These are phyloP conservation scores for Coprinellus micaceus DNA, from an alignment of 768 basidiomycete genomes.

Conservation along the genomic window DNA sequence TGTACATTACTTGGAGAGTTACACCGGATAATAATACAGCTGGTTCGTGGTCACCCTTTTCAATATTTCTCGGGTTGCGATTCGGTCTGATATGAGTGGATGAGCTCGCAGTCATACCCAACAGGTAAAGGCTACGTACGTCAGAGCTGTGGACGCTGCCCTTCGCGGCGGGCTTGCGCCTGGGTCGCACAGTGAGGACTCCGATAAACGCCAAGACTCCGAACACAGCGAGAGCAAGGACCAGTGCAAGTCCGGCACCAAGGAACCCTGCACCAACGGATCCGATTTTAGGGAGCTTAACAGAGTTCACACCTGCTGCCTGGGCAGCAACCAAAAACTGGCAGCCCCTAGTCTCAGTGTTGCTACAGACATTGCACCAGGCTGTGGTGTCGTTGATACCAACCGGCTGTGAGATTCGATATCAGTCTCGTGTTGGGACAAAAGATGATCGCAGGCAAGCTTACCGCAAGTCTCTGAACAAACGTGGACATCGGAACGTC, in stretches of 20 bases:
- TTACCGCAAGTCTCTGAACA: conserved; percentile 35
- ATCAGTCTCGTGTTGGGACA: no score
- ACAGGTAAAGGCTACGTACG: not conserved
- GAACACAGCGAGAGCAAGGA: conserved; percentile 35
- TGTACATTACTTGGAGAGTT: conserved; percentile 5
- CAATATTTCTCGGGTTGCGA: not conserved
- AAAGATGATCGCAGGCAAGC: not conserved
- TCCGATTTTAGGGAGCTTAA: conserved; percentile 31
- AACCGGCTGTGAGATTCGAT: conserved; percentile 34
- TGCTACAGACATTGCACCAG: conserved; percentile 61
- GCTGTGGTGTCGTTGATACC: conserved; percentile 48
- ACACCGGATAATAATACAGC: not conserved
- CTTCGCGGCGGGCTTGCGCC: not conserved
- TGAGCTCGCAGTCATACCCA: not conserved
- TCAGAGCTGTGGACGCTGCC: not conserved
- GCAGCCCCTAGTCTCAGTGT: conserved; percentile 56
- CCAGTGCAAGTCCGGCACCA: conserved; percentile 55
- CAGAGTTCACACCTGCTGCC: conserved; percentile 21
- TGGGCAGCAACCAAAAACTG: conserved; percentile 40
- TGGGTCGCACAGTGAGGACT: conserved; percentile 25
- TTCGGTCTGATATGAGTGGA: not conserved
- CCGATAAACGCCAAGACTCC: conserved; percentile 40
- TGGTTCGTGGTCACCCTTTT: not conserved
- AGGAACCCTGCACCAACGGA: conserved; percentile 58
- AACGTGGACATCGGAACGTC: conserved; percentile 58